Evolutionary conservation across 257 asterid genomes (phyloP), one percentile per base, ranked within the genome.

Genomic region (Fraxinus anomala): DNA sequence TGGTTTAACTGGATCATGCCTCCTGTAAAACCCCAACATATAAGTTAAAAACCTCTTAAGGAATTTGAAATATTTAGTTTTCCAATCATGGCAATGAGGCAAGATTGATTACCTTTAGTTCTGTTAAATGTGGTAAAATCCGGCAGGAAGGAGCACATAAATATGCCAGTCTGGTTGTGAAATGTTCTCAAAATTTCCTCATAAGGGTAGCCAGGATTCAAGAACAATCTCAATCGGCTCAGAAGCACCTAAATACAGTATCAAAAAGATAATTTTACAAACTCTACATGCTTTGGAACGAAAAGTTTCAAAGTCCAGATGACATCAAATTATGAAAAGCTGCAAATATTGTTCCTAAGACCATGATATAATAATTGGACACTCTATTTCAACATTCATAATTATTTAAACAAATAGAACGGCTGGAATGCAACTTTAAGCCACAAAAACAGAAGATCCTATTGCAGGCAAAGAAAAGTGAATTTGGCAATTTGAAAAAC

Each of bases 181-280:
- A 89, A 95, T 73, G 98, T 85, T 1, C 78, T 87, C 92, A 95
- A 81, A 49, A 91, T 91, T 78, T 95, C 99, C 86, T 95, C 99
- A n/a, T 93, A 95, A 16, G 99, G 99, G 81, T 93, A 95, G 23
- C 98, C 99, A 3, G 99, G 99, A 83, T 96, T 91, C 78, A 95
- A 80, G 89, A 95, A 95, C 72, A 95, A 81, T 81, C 98, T 85
- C 82, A 95, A 63, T 1, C 98, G 99, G 84, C 93, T 95, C 80
- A 95, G 88, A 76, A 95, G 94, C 82, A 95, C 95, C 99, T 95
- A 74, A 6, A 73, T 12, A 63, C 26, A 79, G 74, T 72, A 68
- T 31, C 16, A 69, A 75, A 71, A 82, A 23, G 68, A 76, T 47
- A 3, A 31, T 63, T 68, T 73, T 75, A 82, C 51, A 49, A 63